phyloP scores from a whole-genome alignment of 148 eudicot species.

The Fallopia convolvulus region DNA sequence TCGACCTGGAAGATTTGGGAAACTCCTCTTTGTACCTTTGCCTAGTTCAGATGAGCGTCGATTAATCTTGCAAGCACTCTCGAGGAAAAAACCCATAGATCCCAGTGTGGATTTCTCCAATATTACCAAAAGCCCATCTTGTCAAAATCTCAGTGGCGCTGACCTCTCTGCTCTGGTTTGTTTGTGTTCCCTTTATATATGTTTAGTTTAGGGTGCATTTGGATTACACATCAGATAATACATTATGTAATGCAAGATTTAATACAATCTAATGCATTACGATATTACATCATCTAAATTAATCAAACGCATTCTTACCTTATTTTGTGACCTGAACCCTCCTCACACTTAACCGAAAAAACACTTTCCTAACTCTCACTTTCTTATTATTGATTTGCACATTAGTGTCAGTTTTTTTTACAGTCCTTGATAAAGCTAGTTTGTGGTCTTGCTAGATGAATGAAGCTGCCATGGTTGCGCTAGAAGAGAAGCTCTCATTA shows the following conservation, averaged over 20 bases:
- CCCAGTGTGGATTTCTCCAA: slow-evolving; percentile 44
- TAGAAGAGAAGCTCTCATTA: slow-evolving; percentile 38
- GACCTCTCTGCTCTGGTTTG: slow-evolving; percentile 64
- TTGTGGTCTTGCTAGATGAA: slow-evolving; percentile 30
- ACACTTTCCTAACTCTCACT: background rate
- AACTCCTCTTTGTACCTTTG: slow-evolving; percentile 52
- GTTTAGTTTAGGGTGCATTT: background rate
- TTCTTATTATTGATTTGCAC: background rate
- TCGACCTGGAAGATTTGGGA: slow-evolving; percentile 69
- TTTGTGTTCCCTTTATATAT: background rate
- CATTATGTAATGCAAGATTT: too few species aligned
- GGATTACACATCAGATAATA: too few species aligned
- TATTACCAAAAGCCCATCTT: slow-evolving; percentile 35
- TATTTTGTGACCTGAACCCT: background rate
- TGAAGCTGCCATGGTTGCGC: slow-evolving; percentile 53
- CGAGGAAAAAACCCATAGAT: slow-evolving; percentile 51
- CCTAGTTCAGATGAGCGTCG: slow-evolving; percentile 58
- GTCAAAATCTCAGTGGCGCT: slow-evolving; percentile 65
- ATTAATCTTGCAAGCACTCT: slow-evolving; percentile 47
- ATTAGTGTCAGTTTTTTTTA: background rate
- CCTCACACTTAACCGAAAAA: too few species aligned
- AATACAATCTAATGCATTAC: too few species aligned
- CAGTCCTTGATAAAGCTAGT: background rate
- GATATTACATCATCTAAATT: too few species aligned
- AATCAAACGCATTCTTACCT: background rate